Evolutionary conservation across 1,284 basidiomycete species (phyloP).

Genomic region (Heterobasidion irregulare): DNA sequence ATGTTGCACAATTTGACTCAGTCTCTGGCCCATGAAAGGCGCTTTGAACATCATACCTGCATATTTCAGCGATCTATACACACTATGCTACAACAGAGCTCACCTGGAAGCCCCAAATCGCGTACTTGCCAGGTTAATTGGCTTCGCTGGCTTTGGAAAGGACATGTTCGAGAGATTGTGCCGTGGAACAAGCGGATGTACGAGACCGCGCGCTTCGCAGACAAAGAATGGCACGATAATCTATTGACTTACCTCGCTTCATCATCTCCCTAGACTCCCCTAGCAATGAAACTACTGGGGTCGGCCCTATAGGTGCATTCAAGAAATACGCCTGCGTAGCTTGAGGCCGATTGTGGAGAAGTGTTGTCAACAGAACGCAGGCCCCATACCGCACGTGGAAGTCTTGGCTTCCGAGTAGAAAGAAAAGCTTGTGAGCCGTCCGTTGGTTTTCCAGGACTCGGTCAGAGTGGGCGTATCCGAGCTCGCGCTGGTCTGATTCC

Average conservation of each 20-base stretch:
- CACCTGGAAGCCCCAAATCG: too few species aligned
- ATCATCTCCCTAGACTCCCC: slow-evolving; percentile 82
- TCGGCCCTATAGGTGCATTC: slow-evolving; percentile 70
- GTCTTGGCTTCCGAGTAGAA: slow-evolving; percentile 63
- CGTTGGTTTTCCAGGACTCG: slow-evolving; percentile 62
- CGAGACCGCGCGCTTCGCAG: too few species aligned
- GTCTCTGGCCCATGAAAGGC: too few species aligned
- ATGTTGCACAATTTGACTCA: too few species aligned
- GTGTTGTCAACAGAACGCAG: slow-evolving; percentile 75
- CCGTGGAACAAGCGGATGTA: too few species aligned
- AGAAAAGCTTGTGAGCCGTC: slow-evolving; percentile 70
- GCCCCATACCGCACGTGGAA: slow-evolving; percentile 89
- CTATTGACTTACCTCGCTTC: slow-evolving; percentile 61
- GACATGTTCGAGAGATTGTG: too few species aligned
- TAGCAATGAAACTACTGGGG: slow-evolving; percentile 62
- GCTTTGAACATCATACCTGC: too few species aligned
- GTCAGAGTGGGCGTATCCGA: slow-evolving; percentile 71
- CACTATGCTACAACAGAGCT: too few species aligned
- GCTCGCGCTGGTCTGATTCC: slow-evolving; percentile 38
- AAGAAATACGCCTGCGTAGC: slow-evolving; percentile 86
- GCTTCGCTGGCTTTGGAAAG: too few species aligned
- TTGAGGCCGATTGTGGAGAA: slow-evolving; percentile 75
- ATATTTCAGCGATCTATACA: too few species aligned
- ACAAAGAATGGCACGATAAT: not conserved
- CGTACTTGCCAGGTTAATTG: too few species aligned